A percentile compares a stretch with the other conserved stretches of the same genome.
phyloP scores from a whole-genome alignment of 495 filamentous ascomycete species.

The Xylaria venustula region DNA sequence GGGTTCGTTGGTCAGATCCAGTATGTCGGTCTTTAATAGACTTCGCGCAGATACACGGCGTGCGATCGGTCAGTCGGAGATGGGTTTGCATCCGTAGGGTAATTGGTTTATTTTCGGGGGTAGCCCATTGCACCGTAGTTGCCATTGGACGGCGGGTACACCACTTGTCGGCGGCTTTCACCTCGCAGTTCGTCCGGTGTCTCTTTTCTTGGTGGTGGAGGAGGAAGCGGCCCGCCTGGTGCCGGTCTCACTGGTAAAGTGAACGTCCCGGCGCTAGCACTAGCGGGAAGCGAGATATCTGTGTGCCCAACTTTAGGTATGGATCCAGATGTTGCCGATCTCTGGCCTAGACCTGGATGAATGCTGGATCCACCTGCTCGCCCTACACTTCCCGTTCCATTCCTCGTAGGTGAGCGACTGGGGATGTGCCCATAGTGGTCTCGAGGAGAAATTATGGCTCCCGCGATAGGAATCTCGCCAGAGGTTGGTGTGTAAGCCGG shows the following conservation, averaged over 20 bases:
- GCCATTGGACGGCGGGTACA: conserved; percentile 37
- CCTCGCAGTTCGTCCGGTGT: conserved; percentile 37
- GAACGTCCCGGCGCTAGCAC: conserved; percentile 34
- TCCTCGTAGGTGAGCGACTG: conserved; percentile 44
- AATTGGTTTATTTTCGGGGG: conserved; percentile 21
- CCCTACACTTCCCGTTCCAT: conserved; percentile 37
- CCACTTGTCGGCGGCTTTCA: conserved; percentile 39
- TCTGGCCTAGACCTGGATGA: conserved; percentile 51
- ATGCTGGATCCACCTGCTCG: conserved; percentile 41
- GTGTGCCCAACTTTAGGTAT: conserved; percentile 37
- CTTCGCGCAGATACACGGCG: neutral
- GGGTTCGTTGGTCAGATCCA: neutral
- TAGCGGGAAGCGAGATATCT: conserved; percentile 24
- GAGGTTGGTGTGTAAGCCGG: conserved; percentile 57
- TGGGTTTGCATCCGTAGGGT: neutral
- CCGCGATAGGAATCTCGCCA: conserved; percentile 65
- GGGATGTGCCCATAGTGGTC: conserved; percentile 38
- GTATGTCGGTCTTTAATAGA: neutral
- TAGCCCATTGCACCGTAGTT: conserved; percentile 29
- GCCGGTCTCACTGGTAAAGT: conserved; percentile 50
- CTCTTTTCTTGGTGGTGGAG: conserved; percentile 46
- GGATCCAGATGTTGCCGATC: conserved; percentile 45
- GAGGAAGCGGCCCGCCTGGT: conserved; percentile 41
- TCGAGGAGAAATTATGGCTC: conserved; percentile 44
- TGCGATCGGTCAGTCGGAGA: neutral